phyloP scores from a whole-genome alignment of 2,329 filamentous ascomycete species.

The Fusarium sp. region DNA sequence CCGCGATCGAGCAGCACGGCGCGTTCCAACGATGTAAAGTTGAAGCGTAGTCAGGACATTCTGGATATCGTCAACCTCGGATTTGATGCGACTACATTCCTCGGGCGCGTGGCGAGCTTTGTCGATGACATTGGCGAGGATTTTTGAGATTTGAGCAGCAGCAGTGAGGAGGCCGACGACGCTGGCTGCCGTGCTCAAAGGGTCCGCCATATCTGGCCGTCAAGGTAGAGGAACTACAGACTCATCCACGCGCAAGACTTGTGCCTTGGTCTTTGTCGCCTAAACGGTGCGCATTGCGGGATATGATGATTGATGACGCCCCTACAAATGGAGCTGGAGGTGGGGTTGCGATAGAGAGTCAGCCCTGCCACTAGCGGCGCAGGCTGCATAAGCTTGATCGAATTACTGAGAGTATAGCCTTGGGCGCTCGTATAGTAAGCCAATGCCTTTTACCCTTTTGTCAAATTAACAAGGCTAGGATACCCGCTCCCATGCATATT shows the following conservation, averaged over 20 bases:
- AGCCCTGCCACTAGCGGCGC: background rate
- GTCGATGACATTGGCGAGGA: conserved; percentile 16
- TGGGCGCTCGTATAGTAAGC: too few relatives aligned
- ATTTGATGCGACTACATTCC: conserved; percentile 10
- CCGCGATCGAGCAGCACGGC: conserved; percentile 3
- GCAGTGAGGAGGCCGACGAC: conserved; percentile 21
- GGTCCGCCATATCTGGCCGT: conserved; percentile 15
- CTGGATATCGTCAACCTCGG: conserved; percentile 11
- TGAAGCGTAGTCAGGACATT: conserved; percentile 8
- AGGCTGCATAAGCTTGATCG: background rate
- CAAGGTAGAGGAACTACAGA: too few relatives aligned
- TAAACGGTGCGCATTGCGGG: background rate
- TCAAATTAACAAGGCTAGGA: too few relatives aligned
- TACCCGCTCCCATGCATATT: too few relatives aligned
- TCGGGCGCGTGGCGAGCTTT: conserved; percentile 26
- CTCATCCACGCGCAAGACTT: background rate
- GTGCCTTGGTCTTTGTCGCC: background rate
- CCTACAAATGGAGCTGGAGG: background rate
- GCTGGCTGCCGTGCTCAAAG: conserved; percentile 26
- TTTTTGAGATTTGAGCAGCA: conserved; percentile 15
- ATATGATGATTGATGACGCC: background rate
- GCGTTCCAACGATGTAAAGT: background rate
- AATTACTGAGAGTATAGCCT: too few relatives aligned
- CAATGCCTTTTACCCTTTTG: too few relatives aligned
- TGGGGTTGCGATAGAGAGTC: background rate